Conservation (phyloP, 371 early-diverging fungal genomes). For the Rhizopus arrhizus region DNA sequence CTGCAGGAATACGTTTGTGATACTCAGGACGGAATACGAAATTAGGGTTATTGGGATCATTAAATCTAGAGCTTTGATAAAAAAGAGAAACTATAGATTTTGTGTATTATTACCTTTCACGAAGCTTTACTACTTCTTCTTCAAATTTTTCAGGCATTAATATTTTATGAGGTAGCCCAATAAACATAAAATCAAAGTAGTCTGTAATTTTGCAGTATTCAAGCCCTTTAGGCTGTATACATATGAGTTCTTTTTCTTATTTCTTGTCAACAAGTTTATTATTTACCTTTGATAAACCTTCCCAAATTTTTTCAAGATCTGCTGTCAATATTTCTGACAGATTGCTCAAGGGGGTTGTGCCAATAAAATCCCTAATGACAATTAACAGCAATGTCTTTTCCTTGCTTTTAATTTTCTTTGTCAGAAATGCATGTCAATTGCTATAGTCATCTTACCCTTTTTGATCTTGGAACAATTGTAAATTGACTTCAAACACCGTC, state of each 20-base stretch:
- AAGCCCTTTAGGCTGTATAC: constrained; percentile 73
- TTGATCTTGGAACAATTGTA: constrained; percentile 90
- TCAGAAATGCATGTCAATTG: background rate
- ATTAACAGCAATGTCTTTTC: constrained; percentile 91
- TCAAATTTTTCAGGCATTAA: constrained; percentile 86
- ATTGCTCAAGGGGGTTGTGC: constrained; percentile 82
- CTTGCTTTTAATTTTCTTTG: constrained; percentile 37
- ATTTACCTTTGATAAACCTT: constrained; percentile 75
- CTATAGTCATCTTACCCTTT: constrained; percentile 42
- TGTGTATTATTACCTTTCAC: constrained; percentile 58
- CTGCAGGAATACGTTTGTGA: constrained; percentile 92
- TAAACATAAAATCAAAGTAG: constrained; percentile 91
- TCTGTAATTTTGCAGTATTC: constrained; percentile 80
- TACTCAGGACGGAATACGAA: constrained; percentile 88
- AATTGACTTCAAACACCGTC: constrained; percentile 97
- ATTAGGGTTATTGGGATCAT: constrained; percentile 62
- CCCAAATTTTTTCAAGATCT: constrained; percentile 93
- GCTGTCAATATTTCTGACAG: constrained; percentile 77
- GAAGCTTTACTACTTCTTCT: constrained; percentile 65
- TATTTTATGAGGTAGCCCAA: constrained; percentile 92
- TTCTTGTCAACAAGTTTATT: no score
- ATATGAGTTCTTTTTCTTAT: background rate
- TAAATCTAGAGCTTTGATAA: constrained; percentile 59
- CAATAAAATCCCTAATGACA: constrained; percentile 95
- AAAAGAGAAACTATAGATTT: background rate